phyloP scores from a whole-genome alignment of 2,329 filamentous ascomycete genomes.

The Exophiala dermatitidis region DNA sequence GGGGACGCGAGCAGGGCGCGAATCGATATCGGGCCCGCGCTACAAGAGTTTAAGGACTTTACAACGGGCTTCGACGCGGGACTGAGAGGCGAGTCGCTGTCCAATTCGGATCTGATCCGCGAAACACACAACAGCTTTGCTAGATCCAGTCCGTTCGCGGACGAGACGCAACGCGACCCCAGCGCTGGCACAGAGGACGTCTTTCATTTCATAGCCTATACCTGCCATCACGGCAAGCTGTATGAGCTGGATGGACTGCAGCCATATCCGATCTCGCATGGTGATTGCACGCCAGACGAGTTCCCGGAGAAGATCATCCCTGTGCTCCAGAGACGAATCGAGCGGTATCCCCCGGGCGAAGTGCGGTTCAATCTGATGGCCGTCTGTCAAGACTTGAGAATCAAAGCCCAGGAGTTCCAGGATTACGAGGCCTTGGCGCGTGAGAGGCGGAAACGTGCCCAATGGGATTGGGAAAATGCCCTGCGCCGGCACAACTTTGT shows the following conservation, averaged over 20 bases:
- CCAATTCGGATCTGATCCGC: slow-evolving; percentile 63
- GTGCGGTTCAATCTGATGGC: slow-evolving; percentile 95
- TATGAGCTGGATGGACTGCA: slow-evolving; percentile 96
- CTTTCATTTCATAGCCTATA: slow-evolving; percentile 97
- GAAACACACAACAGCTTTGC: slow-evolving; percentile 88
- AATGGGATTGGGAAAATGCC: slow-evolving; percentile 94
- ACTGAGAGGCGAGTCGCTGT: slow-evolving; percentile 62
- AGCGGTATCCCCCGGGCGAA: slow-evolving; percentile 75
- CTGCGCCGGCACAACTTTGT: slow-evolving; percentile 91
- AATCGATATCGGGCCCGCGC: slow-evolving; percentile 63
- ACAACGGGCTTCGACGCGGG: slow-evolving; percentile 75
- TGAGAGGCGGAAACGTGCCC: slow-evolving; percentile 74
- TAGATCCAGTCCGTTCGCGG: slow-evolving; percentile 78
- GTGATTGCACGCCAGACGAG: slow-evolving; percentile 58
- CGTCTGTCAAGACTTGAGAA: slow-evolving; percentile 75
- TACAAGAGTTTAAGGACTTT: slow-evolving; percentile 80
- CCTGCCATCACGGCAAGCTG: slow-evolving; percentile 66
- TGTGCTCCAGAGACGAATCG: slow-evolving; percentile 78
- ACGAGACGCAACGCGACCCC: slow-evolving; percentile 71
- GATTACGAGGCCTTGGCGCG: slow-evolving; percentile 69
- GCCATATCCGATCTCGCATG: slow-evolving; percentile 85
- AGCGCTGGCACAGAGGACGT: slow-evolving; percentile 75
- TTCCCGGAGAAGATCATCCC: slow-evolving; percentile 78
- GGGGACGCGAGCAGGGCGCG: slow-evolving; percentile 12
- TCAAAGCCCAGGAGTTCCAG: slow-evolving; percentile 70